Percentiles rank a stretch among this genome's conserved stretches.
Evolutionary conservation across 768 basidiomycete genomes (phyloP).

Genomic region (Trametes cinnabarina): DNA sequence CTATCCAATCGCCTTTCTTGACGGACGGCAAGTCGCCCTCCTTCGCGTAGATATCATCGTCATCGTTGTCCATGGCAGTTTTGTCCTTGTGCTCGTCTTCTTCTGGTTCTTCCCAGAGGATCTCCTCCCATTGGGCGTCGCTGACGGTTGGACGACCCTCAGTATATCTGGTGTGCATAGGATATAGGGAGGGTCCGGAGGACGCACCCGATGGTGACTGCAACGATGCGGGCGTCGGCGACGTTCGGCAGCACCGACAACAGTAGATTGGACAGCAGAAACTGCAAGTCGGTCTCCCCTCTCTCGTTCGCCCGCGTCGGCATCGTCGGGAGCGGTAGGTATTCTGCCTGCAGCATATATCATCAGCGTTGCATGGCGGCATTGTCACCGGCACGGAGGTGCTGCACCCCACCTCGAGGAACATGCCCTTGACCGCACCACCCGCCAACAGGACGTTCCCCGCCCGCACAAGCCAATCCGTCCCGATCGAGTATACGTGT

Average conservation of each 20-base stretch:
- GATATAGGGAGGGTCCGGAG: too few relatives aligned
- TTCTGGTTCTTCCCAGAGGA: slow-evolving; percentile 66
- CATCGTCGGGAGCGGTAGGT: slow-evolving; percentile 71
- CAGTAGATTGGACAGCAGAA: slow-evolving; percentile 71
- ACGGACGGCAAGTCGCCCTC: slow-evolving; percentile 51
- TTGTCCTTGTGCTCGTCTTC: slow-evolving; percentile 46
- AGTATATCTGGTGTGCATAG: too few relatives aligned
- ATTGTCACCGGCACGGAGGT: neutral
- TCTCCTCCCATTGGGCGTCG: slow-evolving; percentile 78
- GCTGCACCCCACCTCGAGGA: slow-evolving; percentile 60
- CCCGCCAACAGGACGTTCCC: slow-evolving; percentile 77
- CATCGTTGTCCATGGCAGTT: slow-evolving; percentile 27
- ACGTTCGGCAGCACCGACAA: slow-evolving; percentile 74
- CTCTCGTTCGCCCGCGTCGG: slow-evolving; percentile 37
- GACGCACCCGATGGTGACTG: slow-evolving; percentile 44
- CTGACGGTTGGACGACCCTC: slow-evolving; percentile 61
- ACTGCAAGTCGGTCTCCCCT: slow-evolving; percentile 34
- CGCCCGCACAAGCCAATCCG: slow-evolving; percentile 77
- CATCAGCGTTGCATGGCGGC: too few relatives aligned
- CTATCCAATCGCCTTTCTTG: slow-evolving; percentile 68
- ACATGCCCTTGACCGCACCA: slow-evolving; percentile 78
- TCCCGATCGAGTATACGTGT: slow-evolving; percentile 70
- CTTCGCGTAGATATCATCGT: slow-evolving; percentile 59
- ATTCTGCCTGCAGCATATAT: slow-evolving; percentile 59
- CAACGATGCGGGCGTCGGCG: slow-evolving; percentile 69